Evolutionary conservation across 2,329 filamentous ascomycete species (phyloP), one percentile per base, ranked within the genome.

Genomic region (Botryosphaeria agaves): DNA sequence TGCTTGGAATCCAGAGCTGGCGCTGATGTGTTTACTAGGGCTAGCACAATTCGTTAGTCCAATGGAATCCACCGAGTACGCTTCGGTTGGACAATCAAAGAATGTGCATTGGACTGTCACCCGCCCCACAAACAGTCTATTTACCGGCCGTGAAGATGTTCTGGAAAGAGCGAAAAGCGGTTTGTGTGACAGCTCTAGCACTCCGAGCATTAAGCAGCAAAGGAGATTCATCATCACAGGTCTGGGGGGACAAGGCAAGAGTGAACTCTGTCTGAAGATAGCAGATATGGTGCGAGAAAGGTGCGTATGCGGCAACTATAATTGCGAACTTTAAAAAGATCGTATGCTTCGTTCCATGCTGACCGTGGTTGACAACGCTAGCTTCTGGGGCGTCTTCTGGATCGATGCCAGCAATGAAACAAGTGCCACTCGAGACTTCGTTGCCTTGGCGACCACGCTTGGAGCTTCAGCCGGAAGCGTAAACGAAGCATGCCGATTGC

Each of bases 311-410:
- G n/a, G n/a, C n/a, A n/a, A n/a, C n/a, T n/a, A n/a, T n/a, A n/a
- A n/a, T n/a, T n/a, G n/a, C n/a, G n/a, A n/a, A n/a, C n/a, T n/a
- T n/a, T n/a, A n/a, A n/a, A n/a, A 21, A 14, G 30, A n/a, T 19
- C n/a, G 14, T 14, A 15, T 7, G 14, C 8, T 17, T 29, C 3
- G 29, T 5, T 18, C 15, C 21, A 24, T 24, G 17, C 8, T 19
- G 8, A 18, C 18, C 7, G 5, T 33, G 12, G 30, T 31, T 44
- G 25, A 44, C 28, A 14, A 18, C 17, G 5, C 20, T 26, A 50
- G 44, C 17, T 44, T 47, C 30, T 51, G 45, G 46, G 47, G 45
- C 16, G 30, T 52, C 8, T 50, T 49, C 29, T 51, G 41, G 44
- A 36, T 50, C n/a, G 43, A 50, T 27, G 43, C 42, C 4, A 38